Conservation (phyloP, 495 filamentous ascomycete species). For the Aspergillus steynii region DNA sequence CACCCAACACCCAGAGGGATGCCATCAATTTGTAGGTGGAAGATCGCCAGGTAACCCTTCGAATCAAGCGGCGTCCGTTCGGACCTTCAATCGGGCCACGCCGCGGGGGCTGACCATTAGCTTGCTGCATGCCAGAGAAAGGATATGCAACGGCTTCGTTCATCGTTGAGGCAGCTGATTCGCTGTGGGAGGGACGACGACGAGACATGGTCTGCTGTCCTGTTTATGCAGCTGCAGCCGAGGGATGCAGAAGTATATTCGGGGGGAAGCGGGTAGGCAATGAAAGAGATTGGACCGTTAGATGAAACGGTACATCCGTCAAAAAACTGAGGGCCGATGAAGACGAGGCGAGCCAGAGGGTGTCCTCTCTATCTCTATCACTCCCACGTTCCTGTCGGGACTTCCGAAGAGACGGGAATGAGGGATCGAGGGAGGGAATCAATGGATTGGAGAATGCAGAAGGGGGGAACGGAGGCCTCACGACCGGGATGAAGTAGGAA, state of each 20-base stretch:
- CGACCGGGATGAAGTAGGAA: too few species aligned
- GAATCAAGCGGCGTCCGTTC: constrained; percentile 44
- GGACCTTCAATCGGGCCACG: constrained; percentile 50
- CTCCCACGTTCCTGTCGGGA: background rate
- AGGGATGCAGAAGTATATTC: constrained; percentile 9
- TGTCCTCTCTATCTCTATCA: background rate
- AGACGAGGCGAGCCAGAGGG: constrained; percentile 2
- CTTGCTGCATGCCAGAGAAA: constrained; percentile 28
- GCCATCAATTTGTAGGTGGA: constrained; percentile 52
- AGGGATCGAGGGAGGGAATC: background rate
- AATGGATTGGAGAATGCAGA: background rate
- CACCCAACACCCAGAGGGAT: constrained; percentile 46
- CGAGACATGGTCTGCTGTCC: constrained; percentile 38
- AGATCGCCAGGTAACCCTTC: constrained; percentile 53
- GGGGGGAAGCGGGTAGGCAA: constrained; percentile 12
- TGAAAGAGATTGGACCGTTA: constrained; percentile 6
- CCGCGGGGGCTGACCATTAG: constrained; percentile 22
- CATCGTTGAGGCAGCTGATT: constrained; percentile 31
- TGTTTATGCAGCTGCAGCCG: constrained; percentile 15
- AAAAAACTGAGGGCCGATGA: constrained; percentile 8
- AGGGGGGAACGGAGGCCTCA: too few species aligned
- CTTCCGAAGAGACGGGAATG: background rate
- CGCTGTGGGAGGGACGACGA: constrained; percentile 46
- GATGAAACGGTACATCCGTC: constrained; percentile 16
- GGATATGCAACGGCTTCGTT: constrained; percentile 42